Base-by-base conservation (phyloP, 2,329 filamentous ascomycete species). In the Botrytis elliptica region DNA sequence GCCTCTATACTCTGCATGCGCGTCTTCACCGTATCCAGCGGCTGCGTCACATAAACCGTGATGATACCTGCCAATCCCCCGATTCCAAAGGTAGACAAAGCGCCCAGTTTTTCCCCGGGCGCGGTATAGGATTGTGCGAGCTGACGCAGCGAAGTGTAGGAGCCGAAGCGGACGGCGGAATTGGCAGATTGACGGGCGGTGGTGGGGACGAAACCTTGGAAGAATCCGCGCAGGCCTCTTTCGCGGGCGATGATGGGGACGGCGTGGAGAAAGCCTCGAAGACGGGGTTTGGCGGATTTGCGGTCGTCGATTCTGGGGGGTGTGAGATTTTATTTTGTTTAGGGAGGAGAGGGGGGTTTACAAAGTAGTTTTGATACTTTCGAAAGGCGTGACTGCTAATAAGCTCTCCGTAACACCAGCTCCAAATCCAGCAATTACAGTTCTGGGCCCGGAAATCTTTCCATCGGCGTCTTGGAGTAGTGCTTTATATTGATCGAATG, bases 341-440 rank as follows among this genome's bases (percentile, higher is more conserved):
- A 1, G 9, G 18, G 22, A n/a, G 14, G 33, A 18, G 42, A 12
- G 42, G 14, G 6, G 18, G 8, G 6, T 77, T 71, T 82, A 92
- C 88, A 99, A 85, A 78, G 97, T 97, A 69, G 96, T 99, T 87
- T 99, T 99, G 84, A 99, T 98, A 80, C 93, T 97, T 85, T 99
- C 96, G 74, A 97, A 98, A 0, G 96, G 96, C 49, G 96, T 99
- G 49, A 99, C 96, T 18, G 96, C 96, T 4, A 99, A 85, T 70
- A 98, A 84, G 5, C 93, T 97, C 85, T 99, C 96, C 4, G 95
- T 98, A 70, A 97, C 93, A 73, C 96, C 96, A 14, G 96, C 96
- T 74, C 95, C 93, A 81, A 99, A 97, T 4, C 96, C 96, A 59
- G 95, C 95, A 74, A 98, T 88, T 1, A 98, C 96, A 2, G 95